Evolutionary conservation across 148 eudicot species (phyloP), one percentile per base, ranked within the genome.

Genomic region (Spergularia bocconei): DNA sequence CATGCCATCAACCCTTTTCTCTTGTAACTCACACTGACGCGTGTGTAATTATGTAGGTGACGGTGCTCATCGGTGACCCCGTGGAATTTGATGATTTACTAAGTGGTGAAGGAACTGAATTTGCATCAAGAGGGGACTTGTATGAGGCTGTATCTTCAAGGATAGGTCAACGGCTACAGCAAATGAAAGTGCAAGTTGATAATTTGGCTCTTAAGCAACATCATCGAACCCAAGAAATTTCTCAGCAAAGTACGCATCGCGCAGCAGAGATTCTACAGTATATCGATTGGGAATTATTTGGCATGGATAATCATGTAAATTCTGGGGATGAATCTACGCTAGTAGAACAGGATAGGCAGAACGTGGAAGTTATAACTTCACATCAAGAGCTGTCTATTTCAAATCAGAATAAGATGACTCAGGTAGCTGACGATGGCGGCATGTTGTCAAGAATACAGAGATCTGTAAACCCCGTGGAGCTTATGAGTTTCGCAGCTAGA

Each of bases 31-130:
- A 2, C 39, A 38, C 17, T 55, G 21, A 16, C 62, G 54, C n/a
- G 41, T 75, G 36, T 63, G 68, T 55, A 53, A 59, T 53, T 52
- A 53, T 70, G 66, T 82, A 94, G 98, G 97, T 94, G 70, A 94
- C 93, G 0, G 88, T 94, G 21, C 93, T 94, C 16, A 73, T 94
- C 57, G 98, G 98, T 14, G 96, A 94, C 77, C 98, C 98, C 55
- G 86, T 91, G 78, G 84, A 80, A 63, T 91, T 94, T 57, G 89
- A 88, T 36, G 98, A 94, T 84, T 66, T 94, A 69, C 81, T 88
- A 20, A 58, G 71, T 38, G 67, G 73, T 57, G 87, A 82, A 71
- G 80, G 74, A 41, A 61, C 82, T 13, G 77, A 76, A 17, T 79
- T 75, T 51, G 71, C 84, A 29, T 84, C 88, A 39, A 81, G 90